A percentile compares a stretch with the other conserved stretches of the same genome.
These are phyloP conservation scores for Linum trigynum DNA, from an alignment of 345 rosid genomes.

Conservation along the genomic window DNA sequence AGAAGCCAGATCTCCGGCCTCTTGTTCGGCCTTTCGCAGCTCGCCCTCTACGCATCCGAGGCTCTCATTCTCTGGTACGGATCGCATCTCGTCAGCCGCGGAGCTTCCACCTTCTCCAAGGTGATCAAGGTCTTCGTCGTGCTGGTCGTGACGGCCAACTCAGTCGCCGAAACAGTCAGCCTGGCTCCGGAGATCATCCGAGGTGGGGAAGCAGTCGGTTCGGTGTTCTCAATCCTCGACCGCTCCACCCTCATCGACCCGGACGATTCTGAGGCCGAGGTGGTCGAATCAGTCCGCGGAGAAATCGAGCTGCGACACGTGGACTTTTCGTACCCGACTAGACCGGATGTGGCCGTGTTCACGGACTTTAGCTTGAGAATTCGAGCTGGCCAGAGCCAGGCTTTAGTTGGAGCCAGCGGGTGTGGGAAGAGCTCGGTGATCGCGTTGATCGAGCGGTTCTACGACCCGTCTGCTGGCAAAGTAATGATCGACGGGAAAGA, in stretches of 20 bases:
- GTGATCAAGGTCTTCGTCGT: slow-evolving; percentile 98
- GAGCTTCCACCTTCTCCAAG: slow-evolving; percentile 87
- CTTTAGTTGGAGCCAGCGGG: slow-evolving; percentile 97
- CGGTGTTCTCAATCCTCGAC: slow-evolving; percentile 81
- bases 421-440: slow-evolving; percentile 95
- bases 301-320: slow-evolving; percentile 94
- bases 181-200: slow-evolving; percentile 98
- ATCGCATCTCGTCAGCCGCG: slow-evolving; percentile 76
- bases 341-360: slow-evolving; percentile 78
- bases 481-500: slow-evolving; percentile 97
- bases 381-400: slow-evolving; percentile 96
- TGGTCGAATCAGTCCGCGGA: slow-evolving; percentile 73
- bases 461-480: slow-evolving; percentile 76
- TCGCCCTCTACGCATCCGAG: slow-evolving; percentile 87
- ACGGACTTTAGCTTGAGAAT: slow-evolving; percentile 78
- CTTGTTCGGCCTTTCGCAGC: slow-evolving; percentile 93
- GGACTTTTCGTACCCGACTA: slow-evolving; percentile 85
- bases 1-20: slow-evolving; percentile 82
- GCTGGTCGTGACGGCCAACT: slow-evolving; percentile 86
- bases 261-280: slow-evolving; percentile 83
- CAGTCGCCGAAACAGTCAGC: slow-evolving; percentile 98
- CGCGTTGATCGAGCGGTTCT: slow-evolving; percentile 84
- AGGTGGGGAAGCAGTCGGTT: slow-evolving; percentile 97
- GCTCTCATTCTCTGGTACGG: slow-evolving; percentile 98
- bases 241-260: slow-evolving; percentile 77